Evolutionary conservation across 1,284 basidiomycete species (phyloP).

Genomic region (Pyrrhoderma lamaoense): DNA sequence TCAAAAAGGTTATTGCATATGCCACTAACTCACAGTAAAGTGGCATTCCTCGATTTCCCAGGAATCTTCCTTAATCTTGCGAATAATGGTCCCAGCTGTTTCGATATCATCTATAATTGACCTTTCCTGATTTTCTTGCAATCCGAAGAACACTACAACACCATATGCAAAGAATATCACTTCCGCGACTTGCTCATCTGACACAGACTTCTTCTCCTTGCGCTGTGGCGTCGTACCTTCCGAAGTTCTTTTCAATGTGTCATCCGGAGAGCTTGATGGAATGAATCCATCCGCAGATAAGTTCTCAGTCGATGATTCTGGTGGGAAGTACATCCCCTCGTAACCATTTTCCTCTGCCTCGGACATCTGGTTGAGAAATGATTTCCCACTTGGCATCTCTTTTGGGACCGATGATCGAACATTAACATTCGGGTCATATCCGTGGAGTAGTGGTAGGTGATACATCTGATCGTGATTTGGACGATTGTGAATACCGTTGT

Average conservation of each 20-base stretch:
- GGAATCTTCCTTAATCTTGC: slow-evolving; percentile 54
- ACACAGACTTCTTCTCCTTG: slow-evolving; percentile 14
- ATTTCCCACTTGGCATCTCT: slow-evolving; percentile 50
- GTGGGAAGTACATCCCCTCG: slow-evolving; percentile 12
- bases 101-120: slow-evolving; percentile 78
- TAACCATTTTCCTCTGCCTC: slow-evolving; percentile 27
- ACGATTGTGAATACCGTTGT: not conserved
- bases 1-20: not conserved
- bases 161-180: slow-evolving; percentile 83
- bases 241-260: not conserved
- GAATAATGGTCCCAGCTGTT: slow-evolving; percentile 59
- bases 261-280: slow-evolving; percentile 17
- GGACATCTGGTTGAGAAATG: slow-evolving; percentile 61
- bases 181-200: slow-evolving; percentile 51
- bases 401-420: slow-evolving; percentile 76
- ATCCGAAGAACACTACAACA: slow-evolving; percentile 84
- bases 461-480: no score
- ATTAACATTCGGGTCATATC: slow-evolving; percentile 81
- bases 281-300: slow-evolving; percentile 18
- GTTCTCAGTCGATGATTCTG: slow-evolving; percentile 6
- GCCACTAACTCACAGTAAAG: slow-evolving; percentile 51
- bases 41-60: slow-evolving; percentile 92
- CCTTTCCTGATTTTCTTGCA: slow-evolving; percentile 68
- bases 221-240: not conserved
- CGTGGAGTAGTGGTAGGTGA: slow-evolving; percentile 84